Evolutionary conservation across 768 basidiomycete genomes (phyloP).

Genomic region (Auricularia sp.): DNA sequence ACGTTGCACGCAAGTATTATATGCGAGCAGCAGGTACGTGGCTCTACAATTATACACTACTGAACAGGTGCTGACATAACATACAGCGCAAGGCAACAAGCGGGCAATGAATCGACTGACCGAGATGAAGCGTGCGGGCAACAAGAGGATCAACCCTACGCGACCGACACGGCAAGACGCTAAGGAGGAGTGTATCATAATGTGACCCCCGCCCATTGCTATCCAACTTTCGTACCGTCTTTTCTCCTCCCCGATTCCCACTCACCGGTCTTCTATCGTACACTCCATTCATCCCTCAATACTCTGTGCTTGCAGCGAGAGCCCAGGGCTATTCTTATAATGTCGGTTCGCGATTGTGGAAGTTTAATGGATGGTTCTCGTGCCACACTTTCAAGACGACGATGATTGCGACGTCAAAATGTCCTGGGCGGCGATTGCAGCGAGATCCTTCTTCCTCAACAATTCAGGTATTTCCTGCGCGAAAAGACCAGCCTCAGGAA

Average conservation of each 20-base stretch:
- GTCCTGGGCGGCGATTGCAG: not conserved
- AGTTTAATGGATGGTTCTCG: not conserved
- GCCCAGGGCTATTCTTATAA: not conserved
- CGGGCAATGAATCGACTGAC: slow-evolving; percentile 93
- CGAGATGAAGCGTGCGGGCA: slow-evolving; percentile 86
- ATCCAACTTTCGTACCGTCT: too few relatives aligned
- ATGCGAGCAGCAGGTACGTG: slow-evolving; percentile 93
- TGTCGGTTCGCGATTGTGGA: not conserved
- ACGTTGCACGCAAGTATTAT: slow-evolving; percentile 97
- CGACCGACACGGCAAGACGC: slow-evolving; percentile 91
- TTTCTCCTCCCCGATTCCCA: not conserved
- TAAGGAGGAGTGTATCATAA: slow-evolving; percentile 85
- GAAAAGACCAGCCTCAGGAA: not conserved
- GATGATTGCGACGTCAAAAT: not conserved
- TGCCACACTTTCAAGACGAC: not conserved
- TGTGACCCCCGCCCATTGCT: slow-evolving; percentile 24
- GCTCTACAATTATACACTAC: slow-evolving; percentile 1
- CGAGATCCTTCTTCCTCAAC: not conserved
- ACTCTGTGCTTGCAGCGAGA: not conserved
- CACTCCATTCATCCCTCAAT: not conserved
- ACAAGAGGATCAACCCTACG: slow-evolving; percentile 63
- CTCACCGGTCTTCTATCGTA: not conserved
- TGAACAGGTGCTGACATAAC: not conserved
- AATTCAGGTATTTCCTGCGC: not conserved
- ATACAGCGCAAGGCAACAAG: slow-evolving; percentile 90